Conservation (phyloP, 495 filamentous ascomycete genomes). For the Lasiosphaeria ovina region DNA sequence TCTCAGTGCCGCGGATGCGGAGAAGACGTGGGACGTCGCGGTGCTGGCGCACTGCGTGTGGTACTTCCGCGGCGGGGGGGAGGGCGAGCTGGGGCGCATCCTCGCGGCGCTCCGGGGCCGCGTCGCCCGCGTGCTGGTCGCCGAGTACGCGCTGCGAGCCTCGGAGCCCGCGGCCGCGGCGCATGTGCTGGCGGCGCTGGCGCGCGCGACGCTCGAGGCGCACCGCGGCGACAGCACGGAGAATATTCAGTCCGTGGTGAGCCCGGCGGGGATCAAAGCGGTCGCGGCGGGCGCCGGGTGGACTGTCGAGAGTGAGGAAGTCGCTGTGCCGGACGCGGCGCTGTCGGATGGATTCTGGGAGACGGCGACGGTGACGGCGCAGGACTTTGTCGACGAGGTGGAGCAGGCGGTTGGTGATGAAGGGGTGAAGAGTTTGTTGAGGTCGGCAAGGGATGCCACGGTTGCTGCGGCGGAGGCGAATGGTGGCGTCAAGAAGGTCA, state of each 20-base stretch:
- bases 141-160: constrained; percentile 39
- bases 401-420: constrained; percentile 31
- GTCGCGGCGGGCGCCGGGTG: constrained; percentile 25
- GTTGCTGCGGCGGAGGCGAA: constrained; percentile 30
- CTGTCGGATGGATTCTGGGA: constrained; percentile 51
- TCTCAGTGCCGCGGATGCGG: constrained; percentile 18
- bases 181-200: constrained; percentile 48
- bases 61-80: constrained; percentile 41
- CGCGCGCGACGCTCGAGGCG: constrained; percentile 23
- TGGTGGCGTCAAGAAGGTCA: constrained; percentile 35
- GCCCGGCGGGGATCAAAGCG: constrained; percentile 19
- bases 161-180: constrained; percentile 27
- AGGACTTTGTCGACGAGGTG: constrained; percentile 29
- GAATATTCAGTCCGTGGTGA: constrained; percentile 21
- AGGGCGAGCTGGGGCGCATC: constrained; percentile 27
- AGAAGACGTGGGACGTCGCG: constrained; percentile 39
- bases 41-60: constrained; percentile 51
- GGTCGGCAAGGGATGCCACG: constrained; percentile 36
- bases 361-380: constrained; percentile 26
- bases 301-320: constrained; percentile 29
- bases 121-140: constrained; percentile 34
- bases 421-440: constrained; percentile 35
- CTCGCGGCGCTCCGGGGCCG: constrained; percentile 35
- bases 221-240: constrained; percentile 14
- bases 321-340: constrained; percentile 31